Conservation (phyloP, 768 basidiomycete genomes). For the Xerocomus brunneocitrinus region DNA sequence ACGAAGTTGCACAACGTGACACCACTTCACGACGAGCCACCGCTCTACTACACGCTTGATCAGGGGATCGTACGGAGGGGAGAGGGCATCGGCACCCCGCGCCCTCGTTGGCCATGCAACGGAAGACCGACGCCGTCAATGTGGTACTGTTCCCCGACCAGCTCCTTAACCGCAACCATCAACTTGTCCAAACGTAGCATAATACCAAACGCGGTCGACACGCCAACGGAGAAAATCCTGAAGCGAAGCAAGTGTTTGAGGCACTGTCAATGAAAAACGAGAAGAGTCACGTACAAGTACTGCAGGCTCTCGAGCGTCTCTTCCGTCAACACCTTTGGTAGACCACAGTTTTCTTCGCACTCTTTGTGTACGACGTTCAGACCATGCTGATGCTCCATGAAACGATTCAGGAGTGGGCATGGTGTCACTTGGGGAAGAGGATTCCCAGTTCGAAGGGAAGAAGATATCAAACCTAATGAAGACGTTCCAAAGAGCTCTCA, state of each 20-base stretch:
- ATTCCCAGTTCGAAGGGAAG: slow-evolving; percentile 64
- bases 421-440: slow-evolving; percentile 87
- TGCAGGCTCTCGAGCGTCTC: slow-evolving; percentile 75
- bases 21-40: background rate
- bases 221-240: slow-evolving; percentile 69
- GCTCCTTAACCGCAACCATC: slow-evolving; percentile 79
- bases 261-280: background rate
- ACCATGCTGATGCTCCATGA: slow-evolving; percentile 48
- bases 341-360: slow-evolving; percentile 68
- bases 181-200: slow-evolving; percentile 71
- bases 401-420: slow-evolving; percentile 53
- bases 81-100: slow-evolving; percentile 29
- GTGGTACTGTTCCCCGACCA: slow-evolving; percentile 84
- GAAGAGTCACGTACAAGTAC: slow-evolving; percentile 56
- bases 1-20: background rate
- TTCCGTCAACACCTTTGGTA: slow-evolving; percentile 65
- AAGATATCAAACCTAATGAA: slow-evolving; percentile 64
- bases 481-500: background rate
- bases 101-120: slow-evolving; percentile 18
- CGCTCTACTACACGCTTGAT: background rate
- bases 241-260: background rate
- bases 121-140: slow-evolving; percentile 60
- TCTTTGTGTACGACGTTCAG: slow-evolving; percentile 66
- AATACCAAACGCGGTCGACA: slow-evolving; percentile 63
- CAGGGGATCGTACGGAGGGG: slow-evolving; percentile 8